Evolutionary conservation across 2,329 filamentous ascomycete genomes (phyloP), one percentile per base, ranked within the genome.

Genomic region (Neodidymelliopsis sp.): DNA sequence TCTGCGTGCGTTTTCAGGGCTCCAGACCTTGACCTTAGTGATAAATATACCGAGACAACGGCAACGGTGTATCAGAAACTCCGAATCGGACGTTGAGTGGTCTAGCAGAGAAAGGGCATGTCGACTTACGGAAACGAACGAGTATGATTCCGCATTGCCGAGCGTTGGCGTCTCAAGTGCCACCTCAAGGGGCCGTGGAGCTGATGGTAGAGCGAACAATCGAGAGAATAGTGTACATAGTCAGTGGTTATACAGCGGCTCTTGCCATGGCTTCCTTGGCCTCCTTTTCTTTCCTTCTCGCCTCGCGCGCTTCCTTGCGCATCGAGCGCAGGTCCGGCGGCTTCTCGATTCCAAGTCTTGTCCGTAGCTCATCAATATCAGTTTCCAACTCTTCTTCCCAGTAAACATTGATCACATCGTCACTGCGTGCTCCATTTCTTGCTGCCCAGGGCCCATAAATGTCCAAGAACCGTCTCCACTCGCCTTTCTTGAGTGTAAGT

Each of bases 321-420:
- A 93, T 90, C 19, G 83, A 82, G 62, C 93, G 82, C 74, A 97
- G 76, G 74, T 97, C 91, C 6, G 92, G 90, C 25, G 94, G 94
- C 68, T 84, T 85, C 77, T 97, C 91, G 44, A 99, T 91, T 2
- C 90, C 87, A 62, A 99, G 70, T 69, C 91, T 82, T 4, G 67
- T 72, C 57, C 94, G 82, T 70, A 99, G 69, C 57, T 87, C 89
- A 40, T 84, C 81, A 19, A 96, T 90, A 72, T 96, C 87, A 48
- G 85, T 89, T 76, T 92, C 87, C 59, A 99, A 75, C 76, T 93
- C 84, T 78, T 97, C 91, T 75, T 99, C 94, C 94, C 94, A 99
- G 70, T 96, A 99, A 1, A 99, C 87, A 72, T 97, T 97, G 59
- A 99, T 92, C 24, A 97, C 79, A 67, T 96, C 90, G 64, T 88